Conservation (phyloP, 2,329 filamentous ascomycete species). For the Pleurostoma richardsiae region DNA sequence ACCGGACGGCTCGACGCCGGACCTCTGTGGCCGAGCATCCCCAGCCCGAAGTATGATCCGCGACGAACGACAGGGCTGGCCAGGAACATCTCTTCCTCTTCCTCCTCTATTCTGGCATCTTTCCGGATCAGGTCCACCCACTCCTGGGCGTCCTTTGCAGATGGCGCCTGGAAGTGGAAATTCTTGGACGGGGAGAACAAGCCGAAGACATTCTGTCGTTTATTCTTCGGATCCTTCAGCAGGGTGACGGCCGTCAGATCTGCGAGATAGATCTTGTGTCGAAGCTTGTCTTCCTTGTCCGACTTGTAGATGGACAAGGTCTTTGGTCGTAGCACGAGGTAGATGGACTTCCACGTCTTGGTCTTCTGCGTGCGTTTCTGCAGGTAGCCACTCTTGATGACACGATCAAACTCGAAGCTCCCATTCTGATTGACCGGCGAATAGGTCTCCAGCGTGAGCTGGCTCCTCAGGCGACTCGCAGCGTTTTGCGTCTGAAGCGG, state of each 20-base stretch:
- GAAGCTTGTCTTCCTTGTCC: slow-evolving; percentile 81
- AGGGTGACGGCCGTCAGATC: slow-evolving; percentile 89
- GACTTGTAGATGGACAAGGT: slow-evolving; percentile 91
- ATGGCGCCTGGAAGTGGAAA: slow-evolving; percentile 79
- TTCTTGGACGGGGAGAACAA: slow-evolving; percentile 89
- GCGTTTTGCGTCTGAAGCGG: slow-evolving; percentile 18
- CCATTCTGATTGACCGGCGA: slow-evolving; percentile 92
- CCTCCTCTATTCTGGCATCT: slow-evolving; percentile 80
- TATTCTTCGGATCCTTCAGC: slow-evolving; percentile 84
- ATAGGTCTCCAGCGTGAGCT: slow-evolving; percentile 58
- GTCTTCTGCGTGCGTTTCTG: slow-evolving; percentile 90
- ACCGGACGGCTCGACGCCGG: slow-evolving; percentile 26
- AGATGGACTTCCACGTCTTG: slow-evolving; percentile 89
- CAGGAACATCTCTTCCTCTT: slow-evolving; percentile 78
- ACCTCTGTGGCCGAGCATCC: slow-evolving; percentile 5
- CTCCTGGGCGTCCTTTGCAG: slow-evolving; percentile 68
- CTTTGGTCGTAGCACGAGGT: slow-evolving; percentile 85
- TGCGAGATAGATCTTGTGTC: slow-evolving; percentile 80
- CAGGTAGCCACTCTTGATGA: slow-evolving; percentile 83
- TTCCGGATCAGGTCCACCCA: slow-evolving; percentile 81
- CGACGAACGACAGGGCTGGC: slow-evolving; percentile 57
- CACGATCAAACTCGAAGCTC: slow-evolving; percentile 91
- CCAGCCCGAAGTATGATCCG: slow-evolving; percentile 31
- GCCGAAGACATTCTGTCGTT: slow-evolving; percentile 82
- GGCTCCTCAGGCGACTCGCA: slow-evolving; percentile 26